Conservation (phyloP, 2,329 filamentous ascomycete genomes). For the Diaporthe citriasiana region DNA sequence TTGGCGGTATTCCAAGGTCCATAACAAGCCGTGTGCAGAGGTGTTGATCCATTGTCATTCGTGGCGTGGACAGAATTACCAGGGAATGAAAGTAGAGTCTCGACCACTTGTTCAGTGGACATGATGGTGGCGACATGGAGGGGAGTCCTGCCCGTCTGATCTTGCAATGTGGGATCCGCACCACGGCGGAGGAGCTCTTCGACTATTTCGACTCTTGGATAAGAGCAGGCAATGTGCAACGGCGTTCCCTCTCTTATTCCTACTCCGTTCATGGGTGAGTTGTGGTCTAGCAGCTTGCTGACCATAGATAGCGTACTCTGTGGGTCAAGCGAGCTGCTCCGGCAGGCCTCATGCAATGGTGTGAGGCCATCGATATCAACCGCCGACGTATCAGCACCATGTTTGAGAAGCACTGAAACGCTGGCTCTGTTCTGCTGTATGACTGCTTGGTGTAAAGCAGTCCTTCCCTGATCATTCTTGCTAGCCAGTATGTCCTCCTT, state of each 20-base stretch:
- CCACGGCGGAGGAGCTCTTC: not conserved
- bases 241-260: not conserved
- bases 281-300: not conserved
- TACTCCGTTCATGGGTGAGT: not conserved
- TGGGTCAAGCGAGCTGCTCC: too few relatives aligned
- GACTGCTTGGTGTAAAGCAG: conserved; percentile 4
- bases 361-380: not conserved
- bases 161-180: not conserved
- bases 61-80: not conserved
- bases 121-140: not conserved
- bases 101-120: not conserved
- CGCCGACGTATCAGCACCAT: not conserved
- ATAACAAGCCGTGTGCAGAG: not conserved
- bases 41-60: not conserved
- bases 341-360: conserved; percentile 8
- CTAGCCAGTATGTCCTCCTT: not conserved
- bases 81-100: not conserved
- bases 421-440: not conserved
- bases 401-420: not conserved
- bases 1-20: too few relatives aligned
- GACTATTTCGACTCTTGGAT: not conserved
- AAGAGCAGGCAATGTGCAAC: not conserved
- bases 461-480: not conserved
- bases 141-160: not conserved
- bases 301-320: not conserved